Conservation (phyloP, 495 filamentous ascomycete species). For the Penicillium canariense region DNA sequence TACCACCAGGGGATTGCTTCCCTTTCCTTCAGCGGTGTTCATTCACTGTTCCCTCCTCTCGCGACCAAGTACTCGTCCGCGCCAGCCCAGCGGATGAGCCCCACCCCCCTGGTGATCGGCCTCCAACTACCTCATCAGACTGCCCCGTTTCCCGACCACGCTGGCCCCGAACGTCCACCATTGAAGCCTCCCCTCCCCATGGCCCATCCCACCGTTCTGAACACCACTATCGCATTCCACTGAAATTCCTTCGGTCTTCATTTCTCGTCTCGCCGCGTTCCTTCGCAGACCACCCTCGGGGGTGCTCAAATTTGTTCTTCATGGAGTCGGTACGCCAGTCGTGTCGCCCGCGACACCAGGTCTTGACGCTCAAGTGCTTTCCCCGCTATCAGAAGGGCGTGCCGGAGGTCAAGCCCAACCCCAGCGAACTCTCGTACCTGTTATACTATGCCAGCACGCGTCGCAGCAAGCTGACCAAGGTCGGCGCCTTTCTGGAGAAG, state of each 20-base stretch:
- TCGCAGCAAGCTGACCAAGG: constrained; percentile 89
- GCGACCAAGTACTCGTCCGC: neutral
- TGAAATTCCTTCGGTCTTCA: neutral
- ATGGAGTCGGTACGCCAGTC: constrained; percentile 63
- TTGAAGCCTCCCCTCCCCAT: constrained; percentile 9
- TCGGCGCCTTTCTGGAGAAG: constrained; percentile 87
- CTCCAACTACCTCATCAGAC: constrained; percentile 30
- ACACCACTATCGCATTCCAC: neutral
- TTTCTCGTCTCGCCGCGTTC: neutral
- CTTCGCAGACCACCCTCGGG: constrained; percentile 8
- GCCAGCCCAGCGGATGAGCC: constrained; percentile 12
- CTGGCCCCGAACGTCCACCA: constrained; percentile 1
- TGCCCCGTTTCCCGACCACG: constrained; percentile 21
- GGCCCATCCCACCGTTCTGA: constrained; percentile 8
- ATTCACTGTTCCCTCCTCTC: neutral
- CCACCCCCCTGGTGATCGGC: constrained; percentile 32
- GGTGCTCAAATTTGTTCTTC: constrained; percentile 2
- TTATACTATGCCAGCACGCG: constrained; percentile 93
- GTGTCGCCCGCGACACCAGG: constrained; percentile 86
- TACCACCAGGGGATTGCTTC: neutral
- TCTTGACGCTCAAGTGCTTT: constrained; percentile 90
- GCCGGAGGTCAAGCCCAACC: constrained; percentile 86
- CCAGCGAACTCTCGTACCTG: constrained; percentile 90
- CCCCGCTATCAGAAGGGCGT: constrained; percentile 84
- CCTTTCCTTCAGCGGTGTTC: neutral